Evolutionary conservation across 2,329 filamentous ascomycete species (phyloP), one percentile per base, ranked within the genome.

Genomic region (Monosporascus sp.): DNA sequence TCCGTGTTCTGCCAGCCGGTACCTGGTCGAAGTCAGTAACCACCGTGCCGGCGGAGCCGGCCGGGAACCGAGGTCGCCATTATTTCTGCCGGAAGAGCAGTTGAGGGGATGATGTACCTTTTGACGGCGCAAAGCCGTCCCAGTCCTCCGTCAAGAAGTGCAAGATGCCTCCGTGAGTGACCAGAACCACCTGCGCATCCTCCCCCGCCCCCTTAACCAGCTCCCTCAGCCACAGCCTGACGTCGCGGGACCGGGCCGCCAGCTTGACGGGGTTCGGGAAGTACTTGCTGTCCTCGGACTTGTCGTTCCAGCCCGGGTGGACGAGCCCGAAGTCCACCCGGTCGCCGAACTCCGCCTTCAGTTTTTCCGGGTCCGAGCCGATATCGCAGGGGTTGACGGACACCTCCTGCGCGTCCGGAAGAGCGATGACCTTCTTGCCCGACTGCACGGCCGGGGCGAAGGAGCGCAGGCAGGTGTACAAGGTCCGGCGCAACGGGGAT

Each of bases 121-220:
- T 58, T 0, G 63, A 62, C 3, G 75, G 62, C 62, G 71, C 67
- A 24, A 80, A 78, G 43, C 84, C 87, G 51, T 83, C 76, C 83
- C 86, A 95, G 64, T 96, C 91, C 60, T 91, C 82, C 0, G 89
- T 94, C 58, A 96, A 73, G 63, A 90, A 95, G 68, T 96, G 91
- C 63, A 96, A 68, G 61, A 92, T 88, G 1, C 88, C 89, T 2
- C 91, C 91, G 63, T 96, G 91, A 3, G 89, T 87, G 7, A 95
- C 89, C 2, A 91, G 78, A 0, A 87, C 83, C 28, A 96, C 81
- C 61, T 93, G 81, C 3, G 73, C 75, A 63, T 88, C 84, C 5
- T 65, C 63, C 1, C 65, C 72, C 1, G 67, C 68, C 28, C 64
- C 62, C 76, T 70, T 37, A 50, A 73, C 63, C 43, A 79, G 57